Base-by-base conservation (phyloP, 148 eudicot species). In the Camellia japonica region DNA sequence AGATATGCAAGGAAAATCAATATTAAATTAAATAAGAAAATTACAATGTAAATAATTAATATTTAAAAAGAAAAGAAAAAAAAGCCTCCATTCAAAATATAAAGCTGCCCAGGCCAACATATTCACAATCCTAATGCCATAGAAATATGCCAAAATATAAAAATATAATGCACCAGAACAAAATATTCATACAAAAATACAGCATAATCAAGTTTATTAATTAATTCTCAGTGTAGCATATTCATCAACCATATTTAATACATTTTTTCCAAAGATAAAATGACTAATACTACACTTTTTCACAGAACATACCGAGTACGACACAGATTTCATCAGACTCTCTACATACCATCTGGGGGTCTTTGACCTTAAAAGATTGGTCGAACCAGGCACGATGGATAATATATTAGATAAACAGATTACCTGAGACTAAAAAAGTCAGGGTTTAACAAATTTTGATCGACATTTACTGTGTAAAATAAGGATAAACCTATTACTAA, bases 391-490 rank as follows among this genome's bases (percentile, higher is more conserved):
- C 60, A 83, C 12, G 74, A 71, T 18, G 62, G 83, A 73, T 63
- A 76, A 74, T 47, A 73, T 51, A 30, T 30, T 76, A 66, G 63
- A 73, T 51, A 58, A 69, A 70, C 55, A 68, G 55, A 64, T 60
- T 30, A 30, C 59, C 76, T 54, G 67, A 80, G 73, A 72, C 84
- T 81, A 80, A 80, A 64, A 77, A 3, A 80, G 78, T 75, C 80
- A 80, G 84, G 23, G 56, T 68, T 81, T 16, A 77, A 70, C 59
- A 70, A 77, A 78, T 64, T 72, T 58, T 20, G 18, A 88, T 13
- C 85, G 86, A 84, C 87, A 86, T 56, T 66, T 76, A 75, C 83
- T 74, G 69, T 73, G 85, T 72, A 79, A 58, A 74, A 38, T 11
- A 46, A 63, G 72, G 76, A 23, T 69, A 73, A 78, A 30, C 79